These are phyloP conservation scores for Mollisiaceae sp. DNA, from an alignment of 2,329 filamentous ascomycete species.

Conservation along the genomic window DNA sequence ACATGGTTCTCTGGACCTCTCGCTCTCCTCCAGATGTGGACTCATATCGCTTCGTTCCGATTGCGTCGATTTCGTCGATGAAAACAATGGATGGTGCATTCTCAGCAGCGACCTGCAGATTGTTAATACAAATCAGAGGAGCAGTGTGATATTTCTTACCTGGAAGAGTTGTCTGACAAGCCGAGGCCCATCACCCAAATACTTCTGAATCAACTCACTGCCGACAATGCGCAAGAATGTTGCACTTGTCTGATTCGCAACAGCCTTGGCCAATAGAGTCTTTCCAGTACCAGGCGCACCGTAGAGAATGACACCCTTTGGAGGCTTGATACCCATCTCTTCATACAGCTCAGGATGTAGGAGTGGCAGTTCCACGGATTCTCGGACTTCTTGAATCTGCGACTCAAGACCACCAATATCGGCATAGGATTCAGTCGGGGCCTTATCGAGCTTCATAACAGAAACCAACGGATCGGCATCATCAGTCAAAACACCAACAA, in stretches of 20 bases:
- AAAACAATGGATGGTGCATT: conserved; percentile 98
- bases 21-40: conserved; percentile 96
- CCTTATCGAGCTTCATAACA: conserved; percentile 99
- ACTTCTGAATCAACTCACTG: conserved; percentile 97
- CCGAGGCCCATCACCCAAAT: conserved; percentile 92
- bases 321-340: conserved; percentile 99
- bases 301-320: conserved; percentile 98
- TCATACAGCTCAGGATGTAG: conserved; percentile 97
- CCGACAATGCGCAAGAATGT: conserved; percentile 98
- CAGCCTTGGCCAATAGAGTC: conserved; percentile 92
- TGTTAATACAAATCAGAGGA: neutral
- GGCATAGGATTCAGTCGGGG: conserved; percentile 95
- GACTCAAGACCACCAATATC: conserved; percentile 95
- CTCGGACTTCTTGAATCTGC: conserved; percentile 96
- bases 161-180: conserved; percentile 96
- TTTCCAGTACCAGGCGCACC: conserved; percentile 97
- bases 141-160: conserved; percentile 48
- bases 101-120: conserved; percentile 79
- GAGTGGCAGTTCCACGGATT: conserved; percentile 93
- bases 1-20: conserved; percentile 97
- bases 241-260: conserved; percentile 98
- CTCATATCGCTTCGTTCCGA: conserved; percentile 98
- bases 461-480: conserved; percentile 94
- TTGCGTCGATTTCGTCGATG: conserved; percentile 98
- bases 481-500: conserved; percentile 95